A percentile compares a stretch with the other conserved stretches of the same genome.
Conservation (phyloP, 1,284 basidiomycete species). For the Entoloma clypeatum region DNA sequence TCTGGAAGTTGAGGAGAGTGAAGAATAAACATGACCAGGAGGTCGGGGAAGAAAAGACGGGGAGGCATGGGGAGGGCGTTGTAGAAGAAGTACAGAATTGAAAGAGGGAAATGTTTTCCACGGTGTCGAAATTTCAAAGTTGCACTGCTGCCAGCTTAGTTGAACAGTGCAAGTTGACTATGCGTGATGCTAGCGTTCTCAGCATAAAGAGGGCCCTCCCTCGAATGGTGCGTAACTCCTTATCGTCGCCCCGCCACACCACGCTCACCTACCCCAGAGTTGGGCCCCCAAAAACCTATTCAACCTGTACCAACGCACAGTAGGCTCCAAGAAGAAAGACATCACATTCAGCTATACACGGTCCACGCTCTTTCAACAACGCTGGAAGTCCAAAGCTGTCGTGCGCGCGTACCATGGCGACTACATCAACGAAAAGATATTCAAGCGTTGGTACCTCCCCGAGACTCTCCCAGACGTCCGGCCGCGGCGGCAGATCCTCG, state of each 20-base stretch:
- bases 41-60: conserved; percentile 42
- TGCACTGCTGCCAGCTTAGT: background rate
- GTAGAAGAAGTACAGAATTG: conserved; percentile 32
- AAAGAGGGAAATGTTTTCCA: no score
- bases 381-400: conserved; percentile 89
- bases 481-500: conserved; percentile 42
- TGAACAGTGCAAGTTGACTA: conserved; percentile 17
- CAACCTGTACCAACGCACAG: conserved; percentile 70
- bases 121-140: conserved; percentile 13
- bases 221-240: conserved; percentile 39
- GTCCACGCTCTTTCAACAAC: conserved; percentile 86
- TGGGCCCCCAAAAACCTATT: conserved; percentile 80
- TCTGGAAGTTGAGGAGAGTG: conserved; percentile 42
- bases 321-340: conserved; percentile 45
- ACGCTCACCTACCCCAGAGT: conserved; percentile 46
- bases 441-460: conserved; percentile 96
- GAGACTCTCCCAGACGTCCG: conserved; percentile 83
- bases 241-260: background rate
- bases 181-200: conserved; percentile 45
- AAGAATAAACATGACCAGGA: conserved; percentile 40
- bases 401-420: conserved; percentile 96
- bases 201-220: conserved; percentile 41
- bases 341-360: conserved; percentile 51
- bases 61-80: conserved; percentile 46
- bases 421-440: conserved; percentile 88